Evolutionary conservation across 1,284 basidiomycete genomes (phyloP).

Genomic region (Schizopora paradoxa): DNA sequence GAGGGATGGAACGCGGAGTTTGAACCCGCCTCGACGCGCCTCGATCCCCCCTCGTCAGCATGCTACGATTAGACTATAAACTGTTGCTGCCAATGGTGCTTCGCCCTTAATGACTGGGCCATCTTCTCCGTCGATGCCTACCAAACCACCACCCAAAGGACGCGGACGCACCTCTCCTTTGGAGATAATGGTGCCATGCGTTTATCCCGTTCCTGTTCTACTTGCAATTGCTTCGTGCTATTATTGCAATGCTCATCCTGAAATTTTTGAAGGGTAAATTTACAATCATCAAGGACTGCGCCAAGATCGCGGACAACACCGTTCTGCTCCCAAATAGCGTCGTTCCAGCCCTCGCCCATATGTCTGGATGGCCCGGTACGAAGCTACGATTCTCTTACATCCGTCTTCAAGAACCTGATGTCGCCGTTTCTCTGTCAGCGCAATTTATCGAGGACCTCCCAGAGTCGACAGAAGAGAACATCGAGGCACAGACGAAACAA

Average conservation of each 20-base stretch:
- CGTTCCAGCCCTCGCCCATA: conserved; percentile 82
- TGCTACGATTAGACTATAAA: too few species aligned
- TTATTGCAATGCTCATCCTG: conserved; percentile 3
- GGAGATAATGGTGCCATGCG: too few species aligned
- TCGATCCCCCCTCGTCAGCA: too few species aligned
- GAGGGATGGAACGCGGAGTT: too few species aligned
- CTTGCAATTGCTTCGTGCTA: neutral
- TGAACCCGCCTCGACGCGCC: too few species aligned
- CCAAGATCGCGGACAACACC: conserved; percentile 81
- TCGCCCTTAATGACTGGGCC: too few species aligned
- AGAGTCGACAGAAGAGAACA: conserved; percentile 82
- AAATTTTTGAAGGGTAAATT: conserved; percentile 99
- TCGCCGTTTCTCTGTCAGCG: conserved; percentile 40
- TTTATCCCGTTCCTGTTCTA: conserved; percentile 2
- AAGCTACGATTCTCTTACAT: too few species aligned
- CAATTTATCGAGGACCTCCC: conserved; percentile 80
- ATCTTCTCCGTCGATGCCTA: too few species aligned
- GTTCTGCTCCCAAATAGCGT: conserved; percentile 91
- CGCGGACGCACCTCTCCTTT: too few species aligned
- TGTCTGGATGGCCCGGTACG: conserved; percentile 85
- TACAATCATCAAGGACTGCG: conserved; percentile 94
- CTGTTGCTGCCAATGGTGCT: too few species aligned
- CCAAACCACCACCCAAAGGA: too few species aligned
- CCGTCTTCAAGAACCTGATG: neutral
- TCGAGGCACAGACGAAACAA: conserved; percentile 74